phyloP scores from a whole-genome alignment of 2,329 filamentous ascomycete genomes.

The Penicillium expansum region DNA sequence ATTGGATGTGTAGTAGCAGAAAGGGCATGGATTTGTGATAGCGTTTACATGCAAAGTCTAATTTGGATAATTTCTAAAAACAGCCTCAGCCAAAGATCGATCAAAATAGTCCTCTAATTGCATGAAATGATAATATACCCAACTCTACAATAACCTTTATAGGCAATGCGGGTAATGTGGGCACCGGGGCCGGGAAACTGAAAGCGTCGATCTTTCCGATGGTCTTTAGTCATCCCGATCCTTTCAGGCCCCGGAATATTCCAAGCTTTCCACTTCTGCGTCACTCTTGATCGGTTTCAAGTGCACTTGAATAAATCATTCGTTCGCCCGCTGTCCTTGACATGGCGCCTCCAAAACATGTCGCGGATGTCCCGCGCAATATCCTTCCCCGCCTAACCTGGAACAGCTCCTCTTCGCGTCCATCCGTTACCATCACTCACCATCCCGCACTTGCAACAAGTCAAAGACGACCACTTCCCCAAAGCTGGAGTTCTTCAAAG shows the following conservation, averaged over 20 bases:
- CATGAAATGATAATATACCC: not conserved
- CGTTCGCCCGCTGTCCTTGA: constrained; percentile 2
- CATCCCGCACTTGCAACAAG: constrained; percentile 26
- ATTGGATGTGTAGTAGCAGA: not conserved
- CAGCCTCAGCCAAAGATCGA: not conserved
- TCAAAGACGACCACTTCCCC: constrained; percentile 24
- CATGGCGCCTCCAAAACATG: constrained; percentile 44
- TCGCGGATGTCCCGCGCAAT: constrained; percentile 45
- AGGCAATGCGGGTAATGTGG: not conserved
- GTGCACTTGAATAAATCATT: not conserved
- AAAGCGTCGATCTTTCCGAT: constrained; percentile 4
- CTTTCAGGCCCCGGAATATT: not conserved
- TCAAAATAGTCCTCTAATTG: constrained; percentile 2
- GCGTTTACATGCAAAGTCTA: constrained; percentile 16
- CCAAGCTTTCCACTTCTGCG: not conserved
- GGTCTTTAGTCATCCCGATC: constrained; percentile 6
- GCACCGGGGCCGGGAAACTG: constrained; percentile 2
- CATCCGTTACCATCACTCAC: constrained; percentile 29
- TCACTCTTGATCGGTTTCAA: not conserved
- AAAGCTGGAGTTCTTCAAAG: constrained; percentile 22
- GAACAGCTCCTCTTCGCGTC: constrained; percentile 39
- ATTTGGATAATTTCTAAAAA: constrained; percentile 1
- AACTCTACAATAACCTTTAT: not conserved
- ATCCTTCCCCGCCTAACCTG: constrained; percentile 44
- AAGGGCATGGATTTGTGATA: constrained; percentile 14